phyloP scores from a whole-genome alignment of 2,329 filamentous ascomycete species.

The Dothiorella sarmentorum region DNA sequence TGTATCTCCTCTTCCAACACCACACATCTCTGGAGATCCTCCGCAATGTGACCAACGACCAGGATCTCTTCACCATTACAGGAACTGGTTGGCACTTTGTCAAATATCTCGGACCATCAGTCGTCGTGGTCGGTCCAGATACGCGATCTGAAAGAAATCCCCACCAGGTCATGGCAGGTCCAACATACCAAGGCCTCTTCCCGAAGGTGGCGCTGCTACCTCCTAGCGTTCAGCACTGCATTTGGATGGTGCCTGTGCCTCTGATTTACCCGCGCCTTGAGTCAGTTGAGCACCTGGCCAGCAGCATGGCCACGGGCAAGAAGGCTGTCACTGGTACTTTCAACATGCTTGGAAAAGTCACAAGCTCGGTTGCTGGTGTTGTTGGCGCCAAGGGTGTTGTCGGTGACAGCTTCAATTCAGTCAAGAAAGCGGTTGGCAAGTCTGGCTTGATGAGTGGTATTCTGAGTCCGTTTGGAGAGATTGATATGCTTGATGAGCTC shows the following conservation, averaged over 20 bases:
- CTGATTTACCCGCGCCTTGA: conserved; percentile 88
- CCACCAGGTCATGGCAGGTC: conserved; percentile 88
- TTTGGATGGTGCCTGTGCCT: conserved; percentile 93
- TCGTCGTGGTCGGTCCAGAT: conserved; percentile 86
- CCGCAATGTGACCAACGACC: conserved; percentile 80
- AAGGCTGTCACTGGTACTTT: conserved; percentile 95
- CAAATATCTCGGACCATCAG: conserved; percentile 88
- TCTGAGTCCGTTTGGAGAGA: conserved; percentile 91
- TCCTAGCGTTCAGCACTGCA: conserved; percentile 89
- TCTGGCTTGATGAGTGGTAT: conserved; percentile 93
- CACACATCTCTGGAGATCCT: conserved; percentile 94
- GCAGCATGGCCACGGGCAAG: conserved; percentile 91
- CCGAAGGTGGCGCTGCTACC: conserved; percentile 90
- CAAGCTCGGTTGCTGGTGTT: conserved; percentile 89
- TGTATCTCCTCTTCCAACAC: conserved; percentile 98
- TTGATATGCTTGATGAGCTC: conserved; percentile 90
- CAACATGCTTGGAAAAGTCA: conserved; percentile 92
- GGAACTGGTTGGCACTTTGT: conserved; percentile 99
- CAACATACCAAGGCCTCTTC: conserved; percentile 95
- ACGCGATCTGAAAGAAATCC: conserved; percentile 89
- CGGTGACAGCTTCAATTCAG: conserved; percentile 84
- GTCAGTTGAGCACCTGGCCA: conserved; percentile 83
- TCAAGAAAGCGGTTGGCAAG: conserved; percentile 96
- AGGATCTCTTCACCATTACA: conserved; percentile 92
- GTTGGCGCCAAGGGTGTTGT: conserved; percentile 94